Percentiles rank a stretch among this genome's conserved stretches.
Evolutionary conservation across 306 rosid genomes (phyloP).

Genomic region (Delonix regia): DNA sequence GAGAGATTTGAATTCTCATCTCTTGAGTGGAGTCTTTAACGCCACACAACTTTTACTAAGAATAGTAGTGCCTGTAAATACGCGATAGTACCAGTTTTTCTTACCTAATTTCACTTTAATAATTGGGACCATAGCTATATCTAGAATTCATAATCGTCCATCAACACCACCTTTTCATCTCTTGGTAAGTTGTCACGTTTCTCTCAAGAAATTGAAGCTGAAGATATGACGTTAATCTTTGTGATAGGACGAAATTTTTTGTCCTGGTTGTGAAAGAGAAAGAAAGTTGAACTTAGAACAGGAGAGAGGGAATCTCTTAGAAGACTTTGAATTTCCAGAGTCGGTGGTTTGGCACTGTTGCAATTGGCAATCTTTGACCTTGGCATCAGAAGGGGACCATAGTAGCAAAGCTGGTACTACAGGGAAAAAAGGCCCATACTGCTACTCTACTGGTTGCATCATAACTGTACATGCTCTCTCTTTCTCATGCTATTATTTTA

Average conservation of each 20-base stretch:
- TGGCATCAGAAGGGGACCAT: constrained; percentile 33
- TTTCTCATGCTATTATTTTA: constrained; percentile 7
- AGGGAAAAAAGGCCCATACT: constrained; percentile 25
- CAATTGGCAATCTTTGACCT: constrained; percentile 49
- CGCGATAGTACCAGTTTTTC: not conserved
- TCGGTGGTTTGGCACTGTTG: constrained; percentile 34
- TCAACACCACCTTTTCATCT: not conserved
- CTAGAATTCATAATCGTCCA: constrained; percentile 2
- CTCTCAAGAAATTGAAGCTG: not conserved
- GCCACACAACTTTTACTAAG: constrained; percentile 9
- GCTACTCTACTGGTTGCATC: constrained; percentile 10
- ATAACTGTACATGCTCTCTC: not conserved
- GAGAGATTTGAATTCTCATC: not conserved
- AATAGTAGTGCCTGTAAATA: constrained; percentile 1
- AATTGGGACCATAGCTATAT: constrained; percentile 18
- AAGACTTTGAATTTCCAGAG: constrained; percentile 21
- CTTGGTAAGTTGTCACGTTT: not conserved
- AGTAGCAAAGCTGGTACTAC: constrained; percentile 16
- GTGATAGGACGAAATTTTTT: constrained; percentile 15
- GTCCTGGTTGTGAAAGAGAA: constrained; percentile 33
- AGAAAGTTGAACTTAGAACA: constrained; percentile 8
- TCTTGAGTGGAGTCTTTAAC: not conserved
- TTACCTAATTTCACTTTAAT: constrained; percentile 7
- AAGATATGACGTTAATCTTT: constrained; percentile 23
- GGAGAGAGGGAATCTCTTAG: constrained; percentile 25